phyloP scores from a whole-genome alignment of 352 stramenopile genomes.

The Globisporangium viniferum region DNA sequence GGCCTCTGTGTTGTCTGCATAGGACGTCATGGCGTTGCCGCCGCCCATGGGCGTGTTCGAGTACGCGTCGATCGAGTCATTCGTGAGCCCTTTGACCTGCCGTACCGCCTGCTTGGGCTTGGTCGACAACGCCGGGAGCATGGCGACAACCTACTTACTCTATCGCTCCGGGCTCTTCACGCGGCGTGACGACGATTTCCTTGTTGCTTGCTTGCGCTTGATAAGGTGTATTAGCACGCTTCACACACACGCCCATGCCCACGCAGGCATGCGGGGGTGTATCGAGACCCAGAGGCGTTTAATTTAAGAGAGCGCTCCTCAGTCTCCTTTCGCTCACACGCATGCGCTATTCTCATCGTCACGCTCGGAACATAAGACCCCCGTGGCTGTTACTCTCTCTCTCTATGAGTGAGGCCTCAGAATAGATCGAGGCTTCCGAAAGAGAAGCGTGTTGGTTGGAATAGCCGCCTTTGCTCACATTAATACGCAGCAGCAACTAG shows the following conservation, averaged over 20 bases:
- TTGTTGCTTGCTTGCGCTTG: neutral
- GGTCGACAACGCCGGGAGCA: slow-evolving; percentile 79
- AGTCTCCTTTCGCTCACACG: neutral
- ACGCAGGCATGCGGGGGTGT: neutral
- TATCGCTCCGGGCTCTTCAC: neutral
- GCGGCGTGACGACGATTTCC: neutral
- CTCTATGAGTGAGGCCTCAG: neutral
- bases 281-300: neutral
- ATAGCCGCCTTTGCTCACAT: neutral
- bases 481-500: neutral
- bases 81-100: slow-evolving; percentile 74
- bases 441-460: neutral
- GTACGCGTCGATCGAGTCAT: slow-evolving; percentile 88
- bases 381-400: neutral
- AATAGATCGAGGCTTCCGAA: slow-evolving; percentile 2
- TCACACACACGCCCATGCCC: neutral
- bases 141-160: slow-evolving; percentile 13
- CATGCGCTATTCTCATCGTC: neutral
- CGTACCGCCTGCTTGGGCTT: slow-evolving; percentile 82
- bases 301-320: neutral
- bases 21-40: slow-evolving; percentile 25
- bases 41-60: slow-evolving; percentile 49
- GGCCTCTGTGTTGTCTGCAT: slow-evolving; percentile 46
- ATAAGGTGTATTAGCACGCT: neutral
- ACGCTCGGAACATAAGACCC: neutral